Percentiles rank a stretch among this genome's conserved stretches.
Evolutionary conservation across 2,329 filamentous ascomycete species (phyloP).

Genomic region (Pseudogymnoascus sp.): DNA sequence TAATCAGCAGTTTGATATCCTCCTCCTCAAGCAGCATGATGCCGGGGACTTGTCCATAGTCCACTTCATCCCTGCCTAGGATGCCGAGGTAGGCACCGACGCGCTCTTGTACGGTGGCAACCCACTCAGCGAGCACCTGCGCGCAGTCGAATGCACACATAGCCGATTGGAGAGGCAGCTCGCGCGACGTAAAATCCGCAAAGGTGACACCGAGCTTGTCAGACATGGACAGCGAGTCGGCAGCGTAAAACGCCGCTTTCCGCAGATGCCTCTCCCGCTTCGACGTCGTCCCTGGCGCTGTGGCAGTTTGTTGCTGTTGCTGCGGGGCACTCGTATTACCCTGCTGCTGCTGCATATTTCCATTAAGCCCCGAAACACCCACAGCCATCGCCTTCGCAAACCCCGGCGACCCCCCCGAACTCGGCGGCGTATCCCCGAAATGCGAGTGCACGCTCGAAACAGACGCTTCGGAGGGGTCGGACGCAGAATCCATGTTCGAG

Average conservation of each 20-base stretch:
- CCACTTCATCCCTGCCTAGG: constrained; percentile 72
- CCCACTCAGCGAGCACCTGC: constrained; percentile 90
- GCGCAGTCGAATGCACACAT: constrained; percentile 92
- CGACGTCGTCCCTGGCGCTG: constrained; percentile 41
- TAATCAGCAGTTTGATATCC: constrained; percentile 75
- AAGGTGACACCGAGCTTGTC: constrained; percentile 80
- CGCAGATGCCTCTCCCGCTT: constrained; percentile 80
- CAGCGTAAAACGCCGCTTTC: constrained; percentile 92
- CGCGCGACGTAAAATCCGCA: constrained; percentile 72
- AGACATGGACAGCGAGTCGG: constrained; percentile 81
- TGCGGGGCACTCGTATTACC: not conserved
- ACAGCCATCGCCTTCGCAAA: constrained; percentile 17
- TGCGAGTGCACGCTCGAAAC: constrained; percentile 31
- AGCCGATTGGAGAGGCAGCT: constrained; percentile 81
- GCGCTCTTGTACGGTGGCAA: constrained; percentile 84
- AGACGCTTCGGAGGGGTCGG: constrained; percentile 38
- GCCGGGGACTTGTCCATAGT: constrained; percentile 70
- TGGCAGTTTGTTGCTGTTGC: not conserved
- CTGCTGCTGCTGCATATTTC: constrained; percentile 26
- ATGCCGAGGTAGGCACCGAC: constrained; percentile 86
- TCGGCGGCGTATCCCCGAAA: constrained; percentile 42
- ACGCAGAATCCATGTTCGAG: constrained; percentile 32
- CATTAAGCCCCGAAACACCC: not conserved
- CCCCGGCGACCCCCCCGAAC: constrained; percentile 41
- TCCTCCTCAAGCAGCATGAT: constrained; percentile 90